These are phyloP conservation scores for Candida insectorum DNA, from an alignment of 805 yeast species.

Conservation along the genomic window DNA sequence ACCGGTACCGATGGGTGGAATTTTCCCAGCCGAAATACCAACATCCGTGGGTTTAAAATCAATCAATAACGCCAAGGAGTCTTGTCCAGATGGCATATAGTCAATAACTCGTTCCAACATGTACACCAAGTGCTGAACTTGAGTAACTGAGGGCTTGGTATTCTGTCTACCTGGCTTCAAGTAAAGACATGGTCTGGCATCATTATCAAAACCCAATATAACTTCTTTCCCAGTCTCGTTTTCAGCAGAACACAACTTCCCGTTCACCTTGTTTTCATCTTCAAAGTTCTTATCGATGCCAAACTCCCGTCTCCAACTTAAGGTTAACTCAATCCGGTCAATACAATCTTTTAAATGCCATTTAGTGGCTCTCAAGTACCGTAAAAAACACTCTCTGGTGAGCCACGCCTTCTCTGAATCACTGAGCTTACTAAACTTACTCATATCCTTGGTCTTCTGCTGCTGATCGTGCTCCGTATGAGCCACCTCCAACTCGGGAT, in stretches of 20 bases:
- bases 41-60: conserved; percentile 84
- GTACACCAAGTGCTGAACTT: conserved; percentile 93
- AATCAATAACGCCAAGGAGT: conserved; percentile 82
- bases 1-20: conserved; percentile 87
- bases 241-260: conserved; percentile 58
- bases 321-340: conserved; percentile 67
- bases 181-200: conserved; percentile 87
- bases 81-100: conserved; percentile 96
- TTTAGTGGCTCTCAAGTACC: conserved; percentile 91
- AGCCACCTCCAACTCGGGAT: conserved; percentile 49
- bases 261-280: conserved; percentile 50
- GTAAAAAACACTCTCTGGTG: conserved; percentile 82
- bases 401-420: conserved; percentile 82
- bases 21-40: conserved; percentile 56
- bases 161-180: conserved; percentile 94
- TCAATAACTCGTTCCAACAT: conserved; percentile 91
- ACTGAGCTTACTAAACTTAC: conserved; percentile 17
- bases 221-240: conserved; percentile 92
- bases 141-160: conserved; percentile 84
- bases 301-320: conserved; percentile 93
- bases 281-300: conserved; percentile 50
- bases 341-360: conserved; percentile 77
- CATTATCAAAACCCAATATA: conserved; percentile 85
- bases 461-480: conserved; percentile 47
- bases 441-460: conserved; percentile 30